Evolutionary conservation across 2,329 filamentous ascomycete species (phyloP).

Genomic region (Fusarium sp.): DNA sequence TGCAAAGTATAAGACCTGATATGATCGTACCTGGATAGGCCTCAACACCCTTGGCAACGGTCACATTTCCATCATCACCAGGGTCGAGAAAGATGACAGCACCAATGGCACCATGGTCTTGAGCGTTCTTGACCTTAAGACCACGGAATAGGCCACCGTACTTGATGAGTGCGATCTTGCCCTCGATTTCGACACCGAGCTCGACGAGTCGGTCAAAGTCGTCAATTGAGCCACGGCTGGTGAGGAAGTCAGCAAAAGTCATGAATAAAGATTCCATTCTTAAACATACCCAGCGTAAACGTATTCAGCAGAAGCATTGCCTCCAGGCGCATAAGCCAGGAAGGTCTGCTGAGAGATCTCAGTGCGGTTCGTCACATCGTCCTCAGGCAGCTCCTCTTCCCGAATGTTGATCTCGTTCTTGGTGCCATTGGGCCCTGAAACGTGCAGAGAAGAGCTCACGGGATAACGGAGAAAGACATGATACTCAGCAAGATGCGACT

Average conservation of each 20-base stretch:
- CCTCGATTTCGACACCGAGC: conserved; percentile 75
- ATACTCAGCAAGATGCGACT: conserved; percentile 58
- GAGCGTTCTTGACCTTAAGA: conserved; percentile 84
- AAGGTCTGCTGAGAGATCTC: conserved; percentile 78
- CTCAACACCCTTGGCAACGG: conserved; percentile 78
- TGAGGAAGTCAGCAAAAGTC: too few relatives aligned
- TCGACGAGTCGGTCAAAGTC: conserved; percentile 79
- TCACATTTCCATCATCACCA: conserved; percentile 83
- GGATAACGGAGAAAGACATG: conserved; percentile 73
- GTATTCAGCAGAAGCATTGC: conserved; percentile 79
- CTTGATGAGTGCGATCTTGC: conserved; percentile 82
- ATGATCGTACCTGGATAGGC: conserved; percentile 68
- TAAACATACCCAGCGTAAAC: conserved; percentile 75
- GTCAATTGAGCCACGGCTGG: conserved; percentile 71
- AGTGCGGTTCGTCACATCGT: conserved; percentile 76
- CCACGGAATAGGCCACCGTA: conserved; percentile 85
- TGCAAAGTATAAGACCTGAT: too few relatives aligned
- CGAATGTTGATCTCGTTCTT: conserved; percentile 75
- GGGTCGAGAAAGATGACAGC: conserved; percentile 85
- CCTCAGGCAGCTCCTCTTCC: conserved; percentile 78
- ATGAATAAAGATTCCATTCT: too few relatives aligned
- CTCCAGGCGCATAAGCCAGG: conserved; percentile 84
- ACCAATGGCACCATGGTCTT: conserved; percentile 86
- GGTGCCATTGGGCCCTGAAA: conserved; percentile 56
- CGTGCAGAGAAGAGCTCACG: conserved; percentile 62